These are phyloP conservation scores for Excoecaria agallocha DNA, from an alignment of 345 rosid species.

Conservation along the genomic window DNA sequence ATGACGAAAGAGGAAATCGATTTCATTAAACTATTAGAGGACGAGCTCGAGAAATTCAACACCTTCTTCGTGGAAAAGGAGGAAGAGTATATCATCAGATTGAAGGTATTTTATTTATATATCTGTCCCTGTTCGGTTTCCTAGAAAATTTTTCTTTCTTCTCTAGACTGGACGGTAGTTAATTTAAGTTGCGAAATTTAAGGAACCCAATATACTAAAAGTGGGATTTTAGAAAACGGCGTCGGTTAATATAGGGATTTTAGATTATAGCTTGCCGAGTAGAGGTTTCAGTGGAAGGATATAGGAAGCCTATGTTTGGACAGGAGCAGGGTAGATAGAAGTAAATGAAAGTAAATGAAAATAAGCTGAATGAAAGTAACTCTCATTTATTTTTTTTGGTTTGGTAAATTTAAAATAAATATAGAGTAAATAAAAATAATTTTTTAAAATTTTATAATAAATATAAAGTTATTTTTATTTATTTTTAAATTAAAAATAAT, in stretches of 20 bases:
- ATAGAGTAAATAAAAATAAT: too few species aligned
- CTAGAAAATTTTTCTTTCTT: not conserved
- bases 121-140: slow-evolving; percentile 12
- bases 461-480: too few species aligned
- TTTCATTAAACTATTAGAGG: slow-evolving; percentile 67
- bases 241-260: not conserved
- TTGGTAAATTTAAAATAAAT: too few species aligned
- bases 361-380: too few species aligned
- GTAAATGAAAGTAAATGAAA: too few species aligned
- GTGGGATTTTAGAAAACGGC: not conserved
- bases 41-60: slow-evolving; percentile 90
- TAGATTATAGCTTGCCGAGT: not conserved
- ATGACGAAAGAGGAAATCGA: slow-evolving; percentile 70
- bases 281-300: not conserved
- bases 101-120: slow-evolving; percentile 52
- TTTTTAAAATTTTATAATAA: too few species aligned
- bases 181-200: not conserved
- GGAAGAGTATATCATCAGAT: slow-evolving; percentile 89
- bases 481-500: too few species aligned
- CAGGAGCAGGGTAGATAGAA: too few species aligned
- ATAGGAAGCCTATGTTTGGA: too few species aligned
- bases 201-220: not conserved
- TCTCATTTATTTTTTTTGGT: too few species aligned
- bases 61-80: slow-evolving; percentile 86
- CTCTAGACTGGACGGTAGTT: not conserved